phyloP scores from a whole-genome alignment of 2,329 filamentous ascomycete species.

The Emmonsiellopsis sp. region DNA sequence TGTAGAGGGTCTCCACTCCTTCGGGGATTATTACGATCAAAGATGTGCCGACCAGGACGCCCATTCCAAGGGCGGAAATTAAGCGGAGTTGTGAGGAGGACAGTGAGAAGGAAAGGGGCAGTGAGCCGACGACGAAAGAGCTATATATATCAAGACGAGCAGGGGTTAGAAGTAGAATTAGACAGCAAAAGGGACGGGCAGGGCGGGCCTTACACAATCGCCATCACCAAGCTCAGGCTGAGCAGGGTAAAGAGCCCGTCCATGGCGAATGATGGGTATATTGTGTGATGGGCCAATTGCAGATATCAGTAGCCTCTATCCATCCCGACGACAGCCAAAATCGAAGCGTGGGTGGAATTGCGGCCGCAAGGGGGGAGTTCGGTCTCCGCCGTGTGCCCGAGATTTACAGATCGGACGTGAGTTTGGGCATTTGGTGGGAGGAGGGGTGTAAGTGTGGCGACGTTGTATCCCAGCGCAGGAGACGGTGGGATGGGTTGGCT shows the following conservation, averaged over 20 bases:
- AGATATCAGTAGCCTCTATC: neutral
- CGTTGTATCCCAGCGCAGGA: no score
- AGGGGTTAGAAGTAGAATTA: neutral
- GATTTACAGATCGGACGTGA: neutral
- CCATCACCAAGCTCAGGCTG: conserved; percentile 56
- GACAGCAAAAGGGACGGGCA: conserved; percentile 8
- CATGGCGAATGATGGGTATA: conserved; percentile 35
- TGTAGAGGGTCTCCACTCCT: conserved; percentile 82
- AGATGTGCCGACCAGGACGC: conserved; percentile 87
- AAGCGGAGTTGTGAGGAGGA: conserved; percentile 79
- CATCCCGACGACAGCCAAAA: neutral
- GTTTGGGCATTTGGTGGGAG: neutral
- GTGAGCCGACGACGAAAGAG: conserved; percentile 83
- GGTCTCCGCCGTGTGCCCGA: neutral
- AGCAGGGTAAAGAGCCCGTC: conserved; percentile 58
- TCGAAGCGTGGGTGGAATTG: neutral
- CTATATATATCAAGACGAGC: conserved; percentile 39
- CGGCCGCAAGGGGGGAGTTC: neutral
- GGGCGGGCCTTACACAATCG: conserved; percentile 44
- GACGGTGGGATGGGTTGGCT: no score
- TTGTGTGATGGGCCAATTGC: neutral
- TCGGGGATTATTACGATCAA: conserved; percentile 97
- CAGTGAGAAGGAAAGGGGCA: conserved; percentile 81
- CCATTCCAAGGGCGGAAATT: conserved; percentile 86
- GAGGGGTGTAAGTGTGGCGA: no score